Evolutionary conservation across 2,329 filamentous ascomycete species (phyloP), one percentile per base, ranked within the genome.

Genomic region (Alternaria consortialis): DNA sequence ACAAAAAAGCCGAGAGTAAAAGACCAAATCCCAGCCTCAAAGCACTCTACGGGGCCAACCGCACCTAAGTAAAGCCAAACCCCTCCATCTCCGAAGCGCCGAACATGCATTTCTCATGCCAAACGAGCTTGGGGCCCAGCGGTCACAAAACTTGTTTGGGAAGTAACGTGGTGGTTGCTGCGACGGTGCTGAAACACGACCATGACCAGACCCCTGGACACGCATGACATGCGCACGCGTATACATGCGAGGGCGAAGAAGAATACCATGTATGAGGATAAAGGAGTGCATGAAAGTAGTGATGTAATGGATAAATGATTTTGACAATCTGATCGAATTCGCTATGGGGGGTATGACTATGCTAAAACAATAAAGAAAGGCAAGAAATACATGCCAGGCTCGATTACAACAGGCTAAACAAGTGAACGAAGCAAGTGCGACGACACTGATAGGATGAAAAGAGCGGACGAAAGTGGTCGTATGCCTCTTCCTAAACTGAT

Each of bases 121-220:
- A 42, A 44, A 60, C 57, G 23, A 13, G 67, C 70, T 71, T 61
- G 62, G 36, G 47, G 53, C 31, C 55, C 42, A 48, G 54, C 56
- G 50, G 39, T 47, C 56, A 57, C 55, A 64, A 56, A 50, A 44
- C 69, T 60, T 23, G n/a, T 52, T 67, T 56, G 23, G 66, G 70
- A 48, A 58, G 53, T 63, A 20, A 60, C 50, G 64, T 55, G 64
- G 58, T 58, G 60, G 60, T 27, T 43, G 66, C 56, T 76, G 73
- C 68, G 72, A 77, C 74, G 53, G 53, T 60, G 40, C 63, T 77
- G 74, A 63, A 63, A 63, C 60, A 34, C 39, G 55, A 53, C 46
- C 46, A 36, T 50, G 44, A 27, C 34, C 7, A 15, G 31, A 20
- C 40, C 53, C 53, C 34, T 47, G 15, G 53, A 36, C 29, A 29